Percentiles rank a stretch among this genome's conserved stretches.
These are phyloP conservation scores for Penicillium rolfsii DNA, from an alignment of 2,329 filamentous ascomycete species.

Conservation along the genomic window DNA sequence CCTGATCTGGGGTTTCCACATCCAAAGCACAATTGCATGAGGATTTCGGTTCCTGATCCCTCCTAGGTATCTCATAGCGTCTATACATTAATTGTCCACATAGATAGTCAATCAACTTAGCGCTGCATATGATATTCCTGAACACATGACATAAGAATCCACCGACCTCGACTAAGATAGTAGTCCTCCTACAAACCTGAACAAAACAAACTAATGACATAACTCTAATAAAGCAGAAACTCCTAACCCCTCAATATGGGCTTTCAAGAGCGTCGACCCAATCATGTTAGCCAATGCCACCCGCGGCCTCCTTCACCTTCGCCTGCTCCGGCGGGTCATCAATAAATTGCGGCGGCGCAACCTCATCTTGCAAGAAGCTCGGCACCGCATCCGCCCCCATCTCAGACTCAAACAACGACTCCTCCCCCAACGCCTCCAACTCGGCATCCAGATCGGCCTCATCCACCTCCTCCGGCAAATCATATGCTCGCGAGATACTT, in stretches of 20 bases:
- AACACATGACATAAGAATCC: neutral
- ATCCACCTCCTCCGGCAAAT: slow-evolving; percentile 94
- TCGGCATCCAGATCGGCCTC: slow-evolving; percentile 96
- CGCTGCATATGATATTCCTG: slow-evolving; percentile 2
- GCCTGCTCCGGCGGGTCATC: slow-evolving; percentile 80
- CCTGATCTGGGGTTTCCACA: neutral
- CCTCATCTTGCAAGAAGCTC: slow-evolving; percentile 86
- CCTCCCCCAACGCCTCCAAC: slow-evolving; percentile 88
- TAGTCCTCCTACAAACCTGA: neutral
- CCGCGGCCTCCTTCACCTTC: slow-evolving; percentile 81
- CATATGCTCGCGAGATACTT: slow-evolving; percentile 85
- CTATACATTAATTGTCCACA: neutral
- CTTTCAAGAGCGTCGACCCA: neutral
- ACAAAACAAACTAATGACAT: neutral
- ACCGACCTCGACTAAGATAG: neutral
- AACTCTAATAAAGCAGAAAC: neutral
- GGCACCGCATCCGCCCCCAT: slow-evolving; percentile 69
- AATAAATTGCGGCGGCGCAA: slow-evolving; percentile 80
- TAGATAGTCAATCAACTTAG: slow-evolving; percentile 1
- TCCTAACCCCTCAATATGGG: neutral
- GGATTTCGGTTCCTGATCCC: neutral
- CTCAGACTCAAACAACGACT: slow-evolving; percentile 80
- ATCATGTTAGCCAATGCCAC: slow-evolving; percentile 37
- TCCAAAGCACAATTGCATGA: neutral
- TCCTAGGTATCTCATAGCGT: neutral